Evolutionary conservation across 305 asterid species (phyloP).

Genomic region (Fraxinus paxiana): DNA sequence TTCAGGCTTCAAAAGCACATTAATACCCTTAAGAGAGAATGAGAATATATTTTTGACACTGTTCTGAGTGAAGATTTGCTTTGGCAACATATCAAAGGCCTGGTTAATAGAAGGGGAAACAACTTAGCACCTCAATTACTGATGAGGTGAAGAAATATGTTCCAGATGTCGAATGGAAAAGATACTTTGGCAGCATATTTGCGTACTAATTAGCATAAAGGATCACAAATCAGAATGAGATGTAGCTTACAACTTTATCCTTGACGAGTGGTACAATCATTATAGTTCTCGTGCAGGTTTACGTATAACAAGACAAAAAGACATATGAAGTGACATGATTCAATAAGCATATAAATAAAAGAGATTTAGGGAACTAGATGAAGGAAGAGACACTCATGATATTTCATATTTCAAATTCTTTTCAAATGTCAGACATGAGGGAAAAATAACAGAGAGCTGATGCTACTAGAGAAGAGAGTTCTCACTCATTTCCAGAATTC

Average conservation of each 20-base stretch:
- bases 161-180: neutral
- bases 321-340: neutral
- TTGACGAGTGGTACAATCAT: neutral
- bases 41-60: neutral
- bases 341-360: neutral
- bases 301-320: neutral
- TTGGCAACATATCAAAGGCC: neutral
- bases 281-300: neutral
- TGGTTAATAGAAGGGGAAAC: neutral
- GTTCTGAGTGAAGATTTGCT: neutral
- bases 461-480: constrained; percentile 5
- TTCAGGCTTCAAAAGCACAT: neutral
- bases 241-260: neutral
- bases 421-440: neutral
- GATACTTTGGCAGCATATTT: neutral
- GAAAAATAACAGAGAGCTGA: neutral
- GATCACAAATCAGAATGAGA: neutral
- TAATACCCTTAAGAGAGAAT: neutral
- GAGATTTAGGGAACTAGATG: neutral
- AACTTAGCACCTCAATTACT: neutral
- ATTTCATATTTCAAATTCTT: neutral
- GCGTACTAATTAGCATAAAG: neutral
- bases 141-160: neutral
- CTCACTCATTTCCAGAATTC: constrained; percentile 69
- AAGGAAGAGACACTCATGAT: neutral